Conservation (phyloP, 129 eudicot species). For the Chrysanthemum makinoi region DNA sequence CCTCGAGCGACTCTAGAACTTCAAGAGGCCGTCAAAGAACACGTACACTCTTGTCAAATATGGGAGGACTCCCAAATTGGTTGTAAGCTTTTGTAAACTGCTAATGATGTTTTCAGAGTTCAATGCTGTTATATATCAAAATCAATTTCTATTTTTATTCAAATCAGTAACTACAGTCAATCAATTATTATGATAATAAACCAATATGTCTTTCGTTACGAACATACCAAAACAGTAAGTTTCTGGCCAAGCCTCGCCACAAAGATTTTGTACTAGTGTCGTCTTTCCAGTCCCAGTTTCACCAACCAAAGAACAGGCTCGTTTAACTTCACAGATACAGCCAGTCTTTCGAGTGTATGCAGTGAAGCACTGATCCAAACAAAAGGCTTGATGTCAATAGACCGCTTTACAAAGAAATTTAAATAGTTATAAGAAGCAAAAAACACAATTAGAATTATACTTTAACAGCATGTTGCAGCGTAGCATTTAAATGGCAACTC, state of each 20-base stretch:
- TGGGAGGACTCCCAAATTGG: no score
- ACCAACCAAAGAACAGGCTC: conserved; percentile 96
- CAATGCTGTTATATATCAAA: no score
- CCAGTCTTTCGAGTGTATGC: conserved; percentile 75
- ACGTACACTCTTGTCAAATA: no score
- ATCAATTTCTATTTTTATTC: no score
- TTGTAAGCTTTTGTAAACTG: no score
- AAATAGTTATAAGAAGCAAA: conserved; percentile 18
- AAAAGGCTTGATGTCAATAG: conserved; percentile 50
- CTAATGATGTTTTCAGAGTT: no score
- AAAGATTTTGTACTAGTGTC: conserved; percentile 86
- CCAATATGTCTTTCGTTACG: not conserved
- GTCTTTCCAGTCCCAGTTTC: conserved; percentile 99
- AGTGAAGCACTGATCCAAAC: conserved; percentile 75
- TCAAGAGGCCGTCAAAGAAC: no score
- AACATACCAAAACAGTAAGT: conserved; percentile 94
- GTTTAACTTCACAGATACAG: conserved; percentile 74
- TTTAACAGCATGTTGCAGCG: not conserved
- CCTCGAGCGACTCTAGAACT: no score
- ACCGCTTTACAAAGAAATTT: conserved; percentile 24
- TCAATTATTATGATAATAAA: no score
- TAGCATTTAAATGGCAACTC: conserved; percentile 28
- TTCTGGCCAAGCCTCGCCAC: conserved; percentile 75
- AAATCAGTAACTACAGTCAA: no score
- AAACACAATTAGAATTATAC: not conserved